These are phyloP conservation scores for Acacia acuminata DNA, from an alignment of 306 rosid genomes.

Conservation along the genomic window DNA sequence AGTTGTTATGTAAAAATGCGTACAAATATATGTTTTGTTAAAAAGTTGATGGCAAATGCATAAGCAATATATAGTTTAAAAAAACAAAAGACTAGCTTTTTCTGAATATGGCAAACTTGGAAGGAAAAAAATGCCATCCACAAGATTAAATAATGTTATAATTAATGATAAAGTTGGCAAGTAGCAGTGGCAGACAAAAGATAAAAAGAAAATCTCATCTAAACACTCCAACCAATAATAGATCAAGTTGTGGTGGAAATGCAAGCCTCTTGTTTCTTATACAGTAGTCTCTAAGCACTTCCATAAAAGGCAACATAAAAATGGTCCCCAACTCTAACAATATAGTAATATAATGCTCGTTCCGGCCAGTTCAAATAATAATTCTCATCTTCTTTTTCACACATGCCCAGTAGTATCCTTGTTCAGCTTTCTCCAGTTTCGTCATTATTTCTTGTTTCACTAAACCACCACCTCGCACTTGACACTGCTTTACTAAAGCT, in stretches of 20 bases:
- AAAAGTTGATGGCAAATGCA: background rate
- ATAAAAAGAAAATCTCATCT: constrained; percentile 51
- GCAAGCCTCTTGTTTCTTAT: constrained; percentile 23
- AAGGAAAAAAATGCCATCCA: constrained; percentile 61
- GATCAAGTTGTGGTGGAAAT: constrained; percentile 68
- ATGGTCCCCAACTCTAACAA: background rate
- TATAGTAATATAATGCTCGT: background rate
- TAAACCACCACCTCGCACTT: constrained; percentile 11
- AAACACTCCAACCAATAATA: constrained; percentile 35
- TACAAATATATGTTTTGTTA: no score
- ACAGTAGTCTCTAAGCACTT: constrained; percentile 28
- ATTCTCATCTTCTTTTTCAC: background rate
- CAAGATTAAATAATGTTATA: constrained; percentile 28
- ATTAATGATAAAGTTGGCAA: constrained; percentile 21
- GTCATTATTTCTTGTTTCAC: constrained; percentile 8
- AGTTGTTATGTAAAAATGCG: background rate
- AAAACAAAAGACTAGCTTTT: background rate
- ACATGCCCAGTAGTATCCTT: background rate
- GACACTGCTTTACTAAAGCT: background rate
- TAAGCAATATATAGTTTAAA: background rate
- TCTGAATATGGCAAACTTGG: constrained; percentile 24
- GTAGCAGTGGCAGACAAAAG: constrained; percentile 50
- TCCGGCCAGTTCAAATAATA: background rate
- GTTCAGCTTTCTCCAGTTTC: background rate
- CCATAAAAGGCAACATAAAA: constrained; percentile 31